Evolutionary conservation across 2,329 filamentous ascomycete genomes (phyloP).

Genomic region (Alternaria triticimaculans): DNA sequence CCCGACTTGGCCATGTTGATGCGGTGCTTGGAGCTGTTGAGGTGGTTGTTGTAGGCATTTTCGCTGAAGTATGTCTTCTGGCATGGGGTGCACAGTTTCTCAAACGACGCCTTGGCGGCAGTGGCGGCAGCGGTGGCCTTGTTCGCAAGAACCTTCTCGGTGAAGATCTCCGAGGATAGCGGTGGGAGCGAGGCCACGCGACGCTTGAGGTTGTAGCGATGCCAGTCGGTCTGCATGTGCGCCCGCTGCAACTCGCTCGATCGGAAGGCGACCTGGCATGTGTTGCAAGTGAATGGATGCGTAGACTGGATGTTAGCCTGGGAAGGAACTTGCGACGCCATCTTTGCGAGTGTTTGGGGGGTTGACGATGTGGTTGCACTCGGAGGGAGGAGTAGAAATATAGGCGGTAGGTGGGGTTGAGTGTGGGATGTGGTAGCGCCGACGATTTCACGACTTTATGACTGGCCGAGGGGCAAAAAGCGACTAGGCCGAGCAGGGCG

Average conservation of each 20-base stretch:
- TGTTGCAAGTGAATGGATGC: slow-evolving; percentile 97
- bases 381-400: slow-evolving; percentile 19
- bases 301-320: slow-evolving; percentile 46
- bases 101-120: slow-evolving; percentile 86
- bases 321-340: slow-evolving; percentile 45
- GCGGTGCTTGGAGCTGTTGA: slow-evolving; percentile 90
- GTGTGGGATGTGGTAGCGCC: slow-evolving; percentile 25
- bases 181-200: slow-evolving; percentile 89
- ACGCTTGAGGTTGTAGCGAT: slow-evolving; percentile 96
- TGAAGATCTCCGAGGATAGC: slow-evolving; percentile 89
- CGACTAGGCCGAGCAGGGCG: slow-evolving; percentile 6
- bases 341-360: slow-evolving; percentile 21
- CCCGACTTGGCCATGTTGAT: slow-evolving; percentile 63
- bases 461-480: slow-evolving; percentile 34
- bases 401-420: slow-evolving; percentile 33
- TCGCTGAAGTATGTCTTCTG: slow-evolving; percentile 95
- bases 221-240: slow-evolving; percentile 99
- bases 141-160: slow-evolving; percentile 92
- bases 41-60: slow-evolving; percentile 92
- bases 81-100: slow-evolving; percentile 81
- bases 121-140: slow-evolving; percentile 84
- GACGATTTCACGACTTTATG: slow-evolving; percentile 22
- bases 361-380: slow-evolving; percentile 1
- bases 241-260: slow-evolving; percentile 90
- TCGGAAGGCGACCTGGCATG: slow-evolving; percentile 95